Conservation (phyloP, 1,139 yeast species). For the Suhomyces anneliseae region DNA sequence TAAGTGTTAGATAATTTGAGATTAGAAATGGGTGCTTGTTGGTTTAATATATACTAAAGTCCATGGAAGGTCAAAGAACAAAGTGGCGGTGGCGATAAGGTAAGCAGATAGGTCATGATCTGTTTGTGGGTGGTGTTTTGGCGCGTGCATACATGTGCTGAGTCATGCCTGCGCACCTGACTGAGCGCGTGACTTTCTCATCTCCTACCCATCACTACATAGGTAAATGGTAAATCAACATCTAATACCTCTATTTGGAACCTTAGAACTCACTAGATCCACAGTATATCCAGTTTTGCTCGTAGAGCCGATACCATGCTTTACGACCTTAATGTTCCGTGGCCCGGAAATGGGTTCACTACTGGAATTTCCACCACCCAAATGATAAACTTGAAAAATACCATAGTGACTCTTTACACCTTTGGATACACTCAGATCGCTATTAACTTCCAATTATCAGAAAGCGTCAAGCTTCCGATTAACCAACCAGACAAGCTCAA, state of each 20-base stretch:
- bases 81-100: constrained; percentile 7
- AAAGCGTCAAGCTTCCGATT: constrained; percentile 58
- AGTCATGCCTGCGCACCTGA: neutral
- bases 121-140: too few relatives aligned
- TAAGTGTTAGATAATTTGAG: too few relatives aligned
- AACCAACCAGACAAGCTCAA: constrained; percentile 33
- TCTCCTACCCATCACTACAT: too few relatives aligned
- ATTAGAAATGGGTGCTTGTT: neutral
- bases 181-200: neutral
- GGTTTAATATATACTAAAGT: neutral
- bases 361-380: constrained; percentile 42
- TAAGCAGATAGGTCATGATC: neutral
- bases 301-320: constrained; percentile 18
- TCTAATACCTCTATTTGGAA: too few relatives aligned
- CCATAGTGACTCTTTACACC: constrained; percentile 54
- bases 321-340: constrained; percentile 77
- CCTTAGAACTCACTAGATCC: too few relatives aligned
- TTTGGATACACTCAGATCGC: constrained; percentile 77
- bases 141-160: neutral
- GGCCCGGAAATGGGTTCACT: constrained; percentile 64
- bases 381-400: constrained; percentile 44
- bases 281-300: neutral
- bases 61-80: neutral
- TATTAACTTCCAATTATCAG: constrained; percentile 61
- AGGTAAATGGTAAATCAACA: too few relatives aligned